Conservation (phyloP, 148 eudicot genomes). For the Persicaria tinctoria region DNA sequence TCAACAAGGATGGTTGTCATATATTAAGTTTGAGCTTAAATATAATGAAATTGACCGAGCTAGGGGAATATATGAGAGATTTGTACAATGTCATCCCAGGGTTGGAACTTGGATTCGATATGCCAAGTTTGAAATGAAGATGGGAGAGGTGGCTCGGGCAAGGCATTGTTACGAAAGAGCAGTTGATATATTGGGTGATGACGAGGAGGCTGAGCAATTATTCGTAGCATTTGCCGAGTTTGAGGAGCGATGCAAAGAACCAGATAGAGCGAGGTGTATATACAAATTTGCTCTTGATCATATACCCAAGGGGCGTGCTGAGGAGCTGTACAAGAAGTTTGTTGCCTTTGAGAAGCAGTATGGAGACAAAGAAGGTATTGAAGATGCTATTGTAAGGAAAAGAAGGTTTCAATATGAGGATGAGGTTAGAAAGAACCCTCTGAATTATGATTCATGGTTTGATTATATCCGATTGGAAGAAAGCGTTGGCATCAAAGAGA, state of each 20-base stretch:
- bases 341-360: constrained; percentile 92
- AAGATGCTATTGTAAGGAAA: constrained; percentile 92
- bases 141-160: constrained; percentile 71
- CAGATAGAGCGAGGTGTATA: constrained; percentile 80
- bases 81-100: constrained; percentile 65
- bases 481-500: constrained; percentile 56
- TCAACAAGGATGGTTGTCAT: constrained; percentile 81
- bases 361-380: constrained; percentile 86
- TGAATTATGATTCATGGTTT: constrained; percentile 90
- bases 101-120: constrained; percentile 73
- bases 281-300: constrained; percentile 88
- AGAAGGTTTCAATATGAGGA: constrained; percentile 96
- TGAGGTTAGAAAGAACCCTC: constrained; percentile 75
- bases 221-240: constrained; percentile 90
- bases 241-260: constrained; percentile 85
- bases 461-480: constrained; percentile 85
- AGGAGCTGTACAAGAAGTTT: constrained; percentile 84
- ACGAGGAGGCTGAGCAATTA: constrained; percentile 76
- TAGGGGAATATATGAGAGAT: constrained; percentile 65
- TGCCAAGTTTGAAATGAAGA: constrained; percentile 91
- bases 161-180: constrained; percentile 80
- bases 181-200: constrained; percentile 68
- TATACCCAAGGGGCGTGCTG: constrained; percentile 89
- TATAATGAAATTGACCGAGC: constrained; percentile 88
- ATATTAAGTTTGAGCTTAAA: constrained; percentile 75